Evolutionary conservation across 257 asterid species (phyloP), one percentile per base, ranked within the genome.

Genomic region (Scutellaria baicalensis): DNA sequence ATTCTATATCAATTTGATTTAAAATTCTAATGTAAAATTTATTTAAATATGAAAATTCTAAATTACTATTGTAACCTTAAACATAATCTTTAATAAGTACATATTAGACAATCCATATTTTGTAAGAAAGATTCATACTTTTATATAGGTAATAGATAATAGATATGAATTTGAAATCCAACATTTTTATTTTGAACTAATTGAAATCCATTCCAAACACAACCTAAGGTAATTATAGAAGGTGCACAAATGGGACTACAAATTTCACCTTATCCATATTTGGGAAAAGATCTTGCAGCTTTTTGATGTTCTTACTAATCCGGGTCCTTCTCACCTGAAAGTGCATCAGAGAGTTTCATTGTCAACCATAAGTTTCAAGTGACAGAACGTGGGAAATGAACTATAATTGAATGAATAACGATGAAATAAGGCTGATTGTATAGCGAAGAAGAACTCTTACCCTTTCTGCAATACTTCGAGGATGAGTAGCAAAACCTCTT

Each of bases 381-480:
- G 4, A 27, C 2, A 27, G 0, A 2, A 2, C 33, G 4, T 27
- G 33, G 33, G 33, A 27, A 27, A 27, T 5, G 33, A 27, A 27
- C 33, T 1, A 27, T 27, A 27, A 27, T 3, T 27, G 35, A 57
- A 18, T 2, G n/a, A 6, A 43, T 45, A 9, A 35, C 16, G 23
- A 54, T 8, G 4, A 43, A 7, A 31, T n/a, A 6, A 13, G 54
- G 8, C 39, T 17, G 2, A 42, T 50, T 6, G 0, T 2, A n/a
- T 40, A 4, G 51, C 23, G 64, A 45, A 54, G 9, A 48, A 43
- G 43, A 59, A 57, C 5, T 39, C n/a, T 64, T 93, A 93, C 97
- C 92, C 98, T 85, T 77, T 93, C 98, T 1, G 97, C 97, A 56
- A 93, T 90, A 70, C 98, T 93, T 67, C 98, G 76, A 0, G 98